Evolutionary conservation across 2,329 filamentous ascomycete species (phyloP).

Genomic region (Rutstroemia sp.): DNA sequence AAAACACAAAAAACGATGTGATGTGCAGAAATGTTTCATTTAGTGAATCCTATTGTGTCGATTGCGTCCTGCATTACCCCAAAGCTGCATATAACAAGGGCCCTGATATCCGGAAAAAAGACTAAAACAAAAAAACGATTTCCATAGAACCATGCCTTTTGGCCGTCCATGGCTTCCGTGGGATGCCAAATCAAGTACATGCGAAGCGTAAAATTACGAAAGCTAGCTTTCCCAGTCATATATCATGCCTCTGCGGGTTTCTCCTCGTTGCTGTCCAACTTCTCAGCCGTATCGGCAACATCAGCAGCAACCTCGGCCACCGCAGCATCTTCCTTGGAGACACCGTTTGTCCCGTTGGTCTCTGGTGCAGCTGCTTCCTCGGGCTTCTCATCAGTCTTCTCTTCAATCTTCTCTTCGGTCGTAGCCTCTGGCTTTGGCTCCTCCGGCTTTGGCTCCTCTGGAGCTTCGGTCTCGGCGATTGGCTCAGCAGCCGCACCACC

Average conservation of each 20-base stretch:
- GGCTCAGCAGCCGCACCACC: conserved; percentile 28
- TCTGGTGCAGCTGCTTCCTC: not conserved
- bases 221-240: not conserved
- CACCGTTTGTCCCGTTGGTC: conserved; percentile 17
- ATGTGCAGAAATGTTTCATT: not conserved
- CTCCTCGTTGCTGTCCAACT: conserved; percentile 23
- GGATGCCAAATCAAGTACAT: not conserved
- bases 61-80: not conserved
- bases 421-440: not conserved
- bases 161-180: not conserved
- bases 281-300: conserved; percentile 38
- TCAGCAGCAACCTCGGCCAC: conserved; percentile 30
- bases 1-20: not conserved
- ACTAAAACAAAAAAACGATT: not conserved
- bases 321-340: conserved; percentile 21
- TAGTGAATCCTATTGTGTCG: not conserved
- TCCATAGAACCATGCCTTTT: not conserved
- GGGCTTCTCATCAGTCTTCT: not conserved
- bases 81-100: not conserved
- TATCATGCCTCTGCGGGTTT: conserved; percentile 10
- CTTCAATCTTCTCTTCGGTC: not conserved
- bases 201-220: not conserved
- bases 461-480: not conserved
- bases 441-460: not conserved
- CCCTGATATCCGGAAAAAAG: not conserved